phyloP scores from a whole-genome alignment of 345 rosid genomes.

The Barbarea vulgaris region DNA sequence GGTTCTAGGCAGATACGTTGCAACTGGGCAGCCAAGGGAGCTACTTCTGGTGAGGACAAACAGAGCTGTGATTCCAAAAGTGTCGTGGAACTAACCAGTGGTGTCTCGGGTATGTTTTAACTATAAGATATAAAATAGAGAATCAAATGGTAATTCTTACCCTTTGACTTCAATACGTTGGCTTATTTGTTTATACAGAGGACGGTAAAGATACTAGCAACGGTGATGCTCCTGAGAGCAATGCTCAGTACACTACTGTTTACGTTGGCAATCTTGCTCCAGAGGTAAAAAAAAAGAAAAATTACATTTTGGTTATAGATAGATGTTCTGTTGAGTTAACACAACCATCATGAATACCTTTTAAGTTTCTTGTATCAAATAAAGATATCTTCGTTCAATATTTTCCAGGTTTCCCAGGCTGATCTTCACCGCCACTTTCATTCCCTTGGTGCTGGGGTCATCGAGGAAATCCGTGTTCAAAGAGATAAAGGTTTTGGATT shows the following conservation, averaged over 20 bases:
- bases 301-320: neutral
- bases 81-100: constrained; percentile 77
- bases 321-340: neutral
- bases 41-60: constrained; percentile 66
- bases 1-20: constrained; percentile 93
- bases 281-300: constrained; percentile 38
- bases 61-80: constrained; percentile 74
- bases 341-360: neutral
- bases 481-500: constrained; percentile 65
- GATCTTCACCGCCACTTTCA: constrained; percentile 59
- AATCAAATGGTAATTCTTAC: neutral
- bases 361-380: neutral
- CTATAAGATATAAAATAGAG: neutral
- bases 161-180: neutral
- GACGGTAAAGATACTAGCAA: constrained; percentile 45
- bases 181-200: constrained; percentile 32
- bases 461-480: constrained; percentile 56
- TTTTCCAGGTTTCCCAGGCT: constrained; percentile 46
- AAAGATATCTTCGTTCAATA: neutral
- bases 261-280: constrained; percentile 56
- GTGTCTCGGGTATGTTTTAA: constrained; percentile 64
- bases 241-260: constrained; percentile 53
- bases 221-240: constrained; percentile 53
- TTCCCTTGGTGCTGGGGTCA: constrained; percentile 53
- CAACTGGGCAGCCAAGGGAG: constrained; percentile 95